Evolutionary conservation across 1,139 yeast genomes (phyloP), one percentile per base, ranked within the genome.

Genomic region (Magnusiomyces tetraspermus): DNA sequence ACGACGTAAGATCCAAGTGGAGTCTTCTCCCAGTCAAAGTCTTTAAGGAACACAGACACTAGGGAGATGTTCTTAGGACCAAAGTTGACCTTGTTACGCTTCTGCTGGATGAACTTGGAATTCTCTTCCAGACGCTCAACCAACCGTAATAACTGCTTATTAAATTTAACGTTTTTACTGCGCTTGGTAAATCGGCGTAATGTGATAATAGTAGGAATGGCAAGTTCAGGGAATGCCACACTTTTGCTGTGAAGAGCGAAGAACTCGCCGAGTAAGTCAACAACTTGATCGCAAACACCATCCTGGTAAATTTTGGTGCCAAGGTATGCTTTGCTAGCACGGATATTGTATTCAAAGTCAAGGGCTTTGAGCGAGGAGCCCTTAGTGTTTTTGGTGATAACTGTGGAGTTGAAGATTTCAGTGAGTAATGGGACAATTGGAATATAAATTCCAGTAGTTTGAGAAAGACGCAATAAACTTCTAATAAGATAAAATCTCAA

Each of bases 141-240:
- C 58, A 92, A 74, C 59, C 82, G 83, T 44, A 77, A 75, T 58
- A 94, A 74, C 67, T 83, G 88, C 67, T 85, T 86, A 73, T 83
- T 85, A 67, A 92, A 84, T 64, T 79, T 83, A 57, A 77, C 74
- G 65, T 70, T 71, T 65, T 76, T 82, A 43, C 83, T 77, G 57
- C 79, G 79, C 69, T 89, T 88, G 59, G 80, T 74, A 62, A 83
- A 89, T 67, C 97, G 82, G 73, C 94, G 85, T 59, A 92, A 73
- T 41, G 85, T 72, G 58, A 90, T 83, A 2, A 85, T 74, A 4
- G 88, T 87, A 1, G 98, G 97, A 1, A 96, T 85, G 15, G 82
- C 82, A 49, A 94, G 75, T 71, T 94, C 99, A 6, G 99, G 98
- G 79, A 90, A 92, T 21, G 98, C 92, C 59, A 92, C 83, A 63